Conservation (phyloP, 805 yeast species). For the Saccharomycopsis javanensis region DNA sequence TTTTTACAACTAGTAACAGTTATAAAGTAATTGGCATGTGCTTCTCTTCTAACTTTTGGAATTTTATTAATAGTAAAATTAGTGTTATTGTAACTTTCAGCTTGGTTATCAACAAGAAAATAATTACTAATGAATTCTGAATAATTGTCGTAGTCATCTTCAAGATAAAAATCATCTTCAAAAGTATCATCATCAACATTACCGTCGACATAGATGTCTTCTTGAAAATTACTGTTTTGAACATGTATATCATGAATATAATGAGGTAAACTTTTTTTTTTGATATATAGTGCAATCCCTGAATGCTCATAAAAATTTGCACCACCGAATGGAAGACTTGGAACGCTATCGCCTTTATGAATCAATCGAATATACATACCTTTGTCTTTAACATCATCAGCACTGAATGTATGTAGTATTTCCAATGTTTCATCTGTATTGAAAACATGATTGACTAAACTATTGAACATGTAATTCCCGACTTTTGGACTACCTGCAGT, state of each 20-base stretch:
- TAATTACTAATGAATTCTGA: not conserved
- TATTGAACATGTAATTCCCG: slow-evolving; percentile 42
- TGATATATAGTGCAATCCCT: slow-evolving; percentile 43
- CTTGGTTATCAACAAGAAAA: not conserved
- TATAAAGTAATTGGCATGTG: slow-evolving; percentile 5
- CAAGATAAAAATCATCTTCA: not conserved
- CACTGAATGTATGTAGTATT: not conserved
- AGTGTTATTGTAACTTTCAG: not conserved
- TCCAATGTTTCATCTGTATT: slow-evolving; percentile 25
- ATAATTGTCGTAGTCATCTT: not conserved
- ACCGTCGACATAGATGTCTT: not conserved
- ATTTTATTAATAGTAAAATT: not conserved
- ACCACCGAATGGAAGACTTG: slow-evolving; percentile 43
- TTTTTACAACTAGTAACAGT: slow-evolving; percentile 3
- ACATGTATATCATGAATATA: slow-evolving; percentile 4
- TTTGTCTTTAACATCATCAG: slow-evolving; percentile 12
- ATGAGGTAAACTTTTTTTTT: slow-evolving; percentile 29
- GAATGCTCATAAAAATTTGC: slow-evolving; percentile 30
- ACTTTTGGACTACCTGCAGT: slow-evolving; percentile 60
- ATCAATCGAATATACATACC: slow-evolving; percentile 43
- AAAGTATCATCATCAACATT: not conserved
- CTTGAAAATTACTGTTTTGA: not conserved
- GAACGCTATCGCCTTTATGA: slow-evolving; percentile 51
- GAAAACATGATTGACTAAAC: slow-evolving; percentile 44
- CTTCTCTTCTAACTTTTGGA: slow-evolving; percentile 1